A percentile compares a stretch with the other conserved stretches of the same genome.
Evolutionary conservation across 2,329 filamentous ascomycete species (phyloP).

Genomic region (Fusarium pseudonygamai): DNA sequence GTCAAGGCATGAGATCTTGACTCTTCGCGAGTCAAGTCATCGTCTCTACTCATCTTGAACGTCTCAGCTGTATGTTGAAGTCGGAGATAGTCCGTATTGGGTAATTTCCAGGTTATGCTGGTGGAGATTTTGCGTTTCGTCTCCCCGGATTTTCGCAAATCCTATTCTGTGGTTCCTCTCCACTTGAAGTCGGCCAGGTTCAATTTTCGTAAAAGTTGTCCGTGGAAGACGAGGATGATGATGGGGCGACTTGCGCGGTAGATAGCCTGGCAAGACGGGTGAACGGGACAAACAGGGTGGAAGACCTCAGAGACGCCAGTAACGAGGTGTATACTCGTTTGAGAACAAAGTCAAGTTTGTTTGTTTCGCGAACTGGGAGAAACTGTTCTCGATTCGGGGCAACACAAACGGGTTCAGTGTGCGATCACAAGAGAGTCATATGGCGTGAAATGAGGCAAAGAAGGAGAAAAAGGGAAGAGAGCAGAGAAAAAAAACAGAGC

Average conservation of each 20-base stretch:
- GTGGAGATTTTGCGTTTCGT: not conserved
- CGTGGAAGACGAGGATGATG: not conserved
- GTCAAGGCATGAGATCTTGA: conserved; percentile 2
- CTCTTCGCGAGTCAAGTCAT: conserved; percentile 2
- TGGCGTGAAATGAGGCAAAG: not conserved
- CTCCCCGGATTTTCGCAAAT: conserved; percentile 19
- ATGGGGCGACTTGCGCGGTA: not conserved
- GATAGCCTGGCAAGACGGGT: not conserved
- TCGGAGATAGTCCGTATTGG: conserved; percentile 14
- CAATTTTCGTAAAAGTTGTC: not conserved
- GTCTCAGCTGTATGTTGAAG: not conserved
- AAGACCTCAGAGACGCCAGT: not conserved
- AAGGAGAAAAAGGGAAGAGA: not conserved
- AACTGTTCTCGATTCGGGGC: not conserved
- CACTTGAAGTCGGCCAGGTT: not conserved
- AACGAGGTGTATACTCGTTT: not conserved
- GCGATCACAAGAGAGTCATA: not conserved
- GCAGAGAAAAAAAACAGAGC: not conserved
- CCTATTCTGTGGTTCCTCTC: conserved; percentile 6
- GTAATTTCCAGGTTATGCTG: not conserved
- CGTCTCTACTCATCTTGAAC: conserved; percentile 23
- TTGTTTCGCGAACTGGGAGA: not conserved
- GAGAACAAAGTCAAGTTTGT: not conserved
- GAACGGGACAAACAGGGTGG: not conserved
- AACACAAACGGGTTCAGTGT: not conserved